A percentile compares a stretch with the other conserved stretches of the same genome.
Conservation (phyloP, 2,329 filamentous ascomycete species). For the Colletotrichum truncatum region DNA sequence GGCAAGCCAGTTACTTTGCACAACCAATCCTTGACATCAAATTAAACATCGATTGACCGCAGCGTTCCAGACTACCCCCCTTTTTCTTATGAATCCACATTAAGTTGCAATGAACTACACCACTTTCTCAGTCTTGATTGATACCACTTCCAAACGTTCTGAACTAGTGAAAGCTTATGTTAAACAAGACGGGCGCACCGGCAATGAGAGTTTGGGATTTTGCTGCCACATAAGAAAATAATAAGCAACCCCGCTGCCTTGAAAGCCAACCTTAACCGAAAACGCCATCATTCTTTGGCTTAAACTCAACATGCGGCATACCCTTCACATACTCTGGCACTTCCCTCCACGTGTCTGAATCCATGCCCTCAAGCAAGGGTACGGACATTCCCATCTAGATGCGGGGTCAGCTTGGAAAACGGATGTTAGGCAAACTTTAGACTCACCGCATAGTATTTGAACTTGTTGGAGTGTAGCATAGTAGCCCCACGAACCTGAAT, state of each 20-base stretch:
- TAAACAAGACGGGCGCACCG: neutral
- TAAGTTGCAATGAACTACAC: too few relatives aligned
- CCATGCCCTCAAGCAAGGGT: conserved; percentile 11
- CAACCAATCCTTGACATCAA: too few relatives aligned
- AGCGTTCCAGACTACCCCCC: too few relatives aligned
- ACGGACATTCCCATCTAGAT: conserved; percentile 8
- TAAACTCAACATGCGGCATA: conserved; percentile 17
- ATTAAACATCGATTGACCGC: too few relatives aligned
- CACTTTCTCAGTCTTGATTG: too few relatives aligned
- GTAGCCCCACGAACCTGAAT: conserved; percentile 2
- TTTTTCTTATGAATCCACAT: too few relatives aligned
- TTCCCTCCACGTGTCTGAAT: neutral
- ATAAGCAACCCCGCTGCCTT: neutral
- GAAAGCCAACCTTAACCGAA: neutral
- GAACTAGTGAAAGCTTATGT: too few relatives aligned
- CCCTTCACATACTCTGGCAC: neutral
- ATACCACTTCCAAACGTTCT: too few relatives aligned
- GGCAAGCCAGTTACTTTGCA: too few relatives aligned
- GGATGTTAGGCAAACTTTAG: too few relatives aligned
- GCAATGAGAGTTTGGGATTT: neutral
- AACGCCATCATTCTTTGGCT: conserved; percentile 4
- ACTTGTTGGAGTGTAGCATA: conserved; percentile 19
- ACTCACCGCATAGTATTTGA: conserved; percentile 24
- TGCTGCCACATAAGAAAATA: neutral
- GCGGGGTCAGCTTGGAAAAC: neutral